phyloP scores from a whole-genome alignment of 768 basidiomycete genomes.

The Agaricus blazei region DNA sequence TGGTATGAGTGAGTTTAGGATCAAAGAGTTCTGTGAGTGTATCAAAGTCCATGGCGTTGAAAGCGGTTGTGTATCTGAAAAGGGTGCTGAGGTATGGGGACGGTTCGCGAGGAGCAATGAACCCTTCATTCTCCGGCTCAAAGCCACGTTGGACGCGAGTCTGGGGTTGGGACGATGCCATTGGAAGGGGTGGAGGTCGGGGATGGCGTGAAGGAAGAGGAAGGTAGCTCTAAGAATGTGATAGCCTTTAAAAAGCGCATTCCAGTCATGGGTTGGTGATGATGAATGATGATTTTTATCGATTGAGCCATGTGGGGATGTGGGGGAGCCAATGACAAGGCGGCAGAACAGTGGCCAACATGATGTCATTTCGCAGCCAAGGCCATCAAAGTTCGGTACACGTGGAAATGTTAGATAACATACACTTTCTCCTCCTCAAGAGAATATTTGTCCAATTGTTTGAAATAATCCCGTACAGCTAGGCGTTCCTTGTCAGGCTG shows the following conservation, averaged over 20 bases:
- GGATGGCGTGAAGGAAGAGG: neutral
- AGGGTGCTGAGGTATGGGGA: conserved; percentile 29
- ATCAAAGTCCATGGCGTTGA: conserved; percentile 25
- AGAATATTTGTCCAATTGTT: conserved; percentile 44
- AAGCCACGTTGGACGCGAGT: conserved; percentile 7
- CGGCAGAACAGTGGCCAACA: neutral
- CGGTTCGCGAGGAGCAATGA: conserved; percentile 19
- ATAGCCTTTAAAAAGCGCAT: conserved; percentile 1
- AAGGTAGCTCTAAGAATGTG: conserved; percentile 1
- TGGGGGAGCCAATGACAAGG: neutral
- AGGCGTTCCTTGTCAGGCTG: conserved; percentile 41
- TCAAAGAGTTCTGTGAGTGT: conserved; percentile 26
- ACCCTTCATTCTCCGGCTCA: conserved; percentile 8
- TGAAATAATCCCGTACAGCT: conserved; percentile 50
- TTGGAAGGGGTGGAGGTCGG: neutral
- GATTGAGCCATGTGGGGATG: conserved; percentile 7
- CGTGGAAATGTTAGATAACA: conserved; percentile 35
- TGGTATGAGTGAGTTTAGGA: conserved; percentile 28
- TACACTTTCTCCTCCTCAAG: conserved; percentile 57
- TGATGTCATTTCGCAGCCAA: conserved; percentile 8
- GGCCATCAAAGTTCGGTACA: neutral
- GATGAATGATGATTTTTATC: conserved; percentile 7
- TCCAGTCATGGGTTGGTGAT: neutral
- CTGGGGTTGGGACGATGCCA: neutral
- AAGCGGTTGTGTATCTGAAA: conserved; percentile 27